These are phyloP conservation scores for Trichoderma endophyticum DNA, from an alignment of 2,329 filamentous ascomycete species.

Conservation along the genomic window DNA sequence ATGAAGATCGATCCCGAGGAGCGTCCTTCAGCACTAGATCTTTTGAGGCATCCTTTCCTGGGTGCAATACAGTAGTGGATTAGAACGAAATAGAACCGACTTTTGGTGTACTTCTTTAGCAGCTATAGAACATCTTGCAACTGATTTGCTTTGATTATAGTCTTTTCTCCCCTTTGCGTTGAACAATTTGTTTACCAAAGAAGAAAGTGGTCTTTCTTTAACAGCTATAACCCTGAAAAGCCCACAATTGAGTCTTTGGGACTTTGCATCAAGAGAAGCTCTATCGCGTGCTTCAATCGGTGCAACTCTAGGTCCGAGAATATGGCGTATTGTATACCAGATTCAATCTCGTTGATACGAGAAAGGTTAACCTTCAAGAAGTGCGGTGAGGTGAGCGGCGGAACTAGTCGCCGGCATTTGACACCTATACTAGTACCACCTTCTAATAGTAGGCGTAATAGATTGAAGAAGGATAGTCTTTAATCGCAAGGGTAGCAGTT, in stretches of 20 bases:
- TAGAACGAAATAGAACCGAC: background rate
- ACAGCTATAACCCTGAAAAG: background rate
- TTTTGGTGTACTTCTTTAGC: background rate
- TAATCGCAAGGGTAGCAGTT: background rate
- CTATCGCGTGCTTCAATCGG: background rate
- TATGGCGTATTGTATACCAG: background rate
- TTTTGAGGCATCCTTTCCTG: background rate
- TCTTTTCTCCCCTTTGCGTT: background rate
- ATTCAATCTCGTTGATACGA: background rate
- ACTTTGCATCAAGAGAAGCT: background rate
- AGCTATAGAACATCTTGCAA: background rate
- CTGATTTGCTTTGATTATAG: background rate
- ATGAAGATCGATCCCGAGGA: conserved; percentile 7
- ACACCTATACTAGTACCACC: background rate
- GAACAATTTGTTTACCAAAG: background rate
- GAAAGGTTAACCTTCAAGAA: background rate
- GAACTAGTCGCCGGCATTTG: background rate
- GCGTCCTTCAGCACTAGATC: background rate
- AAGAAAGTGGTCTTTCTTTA: background rate
- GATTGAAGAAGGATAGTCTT: background rate
- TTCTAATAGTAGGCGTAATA: background rate
- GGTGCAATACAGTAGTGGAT: background rate
- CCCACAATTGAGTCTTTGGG: too few species aligned
- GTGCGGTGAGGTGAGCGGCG: background rate
- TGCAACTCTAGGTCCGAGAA: background rate